Evolutionary conservation across 768 basidiomycete genomes (phyloP).

Genomic region (Galerina sulciceps): DNA sequence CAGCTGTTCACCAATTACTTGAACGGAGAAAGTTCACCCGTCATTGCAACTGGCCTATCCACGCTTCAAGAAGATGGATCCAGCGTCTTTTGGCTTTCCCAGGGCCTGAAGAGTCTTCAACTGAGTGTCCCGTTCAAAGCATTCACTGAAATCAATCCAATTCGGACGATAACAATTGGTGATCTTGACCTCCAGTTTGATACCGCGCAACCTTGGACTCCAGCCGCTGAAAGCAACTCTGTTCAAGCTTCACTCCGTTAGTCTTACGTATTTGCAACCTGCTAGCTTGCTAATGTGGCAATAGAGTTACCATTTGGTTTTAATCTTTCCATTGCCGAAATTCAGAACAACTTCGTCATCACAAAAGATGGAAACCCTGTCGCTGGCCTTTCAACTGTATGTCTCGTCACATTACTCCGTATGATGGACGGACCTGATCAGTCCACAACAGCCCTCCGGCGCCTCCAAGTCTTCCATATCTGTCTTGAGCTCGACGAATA

Average conservation of each 20-base stretch:
- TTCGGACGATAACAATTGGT: constrained; percentile 66
- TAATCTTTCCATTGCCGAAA: constrained; percentile 56
- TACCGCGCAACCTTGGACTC: constrained; percentile 56
- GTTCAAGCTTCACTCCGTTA: constrained; percentile 62
- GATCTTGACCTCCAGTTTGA: constrained; percentile 62
- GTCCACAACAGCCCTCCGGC: constrained; percentile 51
- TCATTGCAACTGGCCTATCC: constrained; percentile 63
- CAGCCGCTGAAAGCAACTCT: constrained; percentile 58
- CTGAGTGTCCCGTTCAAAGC: constrained; percentile 67
- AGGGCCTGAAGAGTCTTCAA: constrained; percentile 58
- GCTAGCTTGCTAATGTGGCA: background rate
- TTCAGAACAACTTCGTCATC: constrained; percentile 70
- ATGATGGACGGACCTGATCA: background rate
- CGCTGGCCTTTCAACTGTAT: constrained; percentile 64
- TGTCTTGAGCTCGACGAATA: constrained; percentile 56
- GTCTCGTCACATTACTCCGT: background rate
- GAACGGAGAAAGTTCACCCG: constrained; percentile 61
- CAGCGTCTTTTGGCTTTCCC: constrained; percentile 67
- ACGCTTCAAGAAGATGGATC: constrained; percentile 61
- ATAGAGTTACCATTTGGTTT: constrained; percentile 77
- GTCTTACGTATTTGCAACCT: constrained; percentile 15
- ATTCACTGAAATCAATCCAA: constrained; percentile 58
- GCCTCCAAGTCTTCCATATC: constrained; percentile 65
- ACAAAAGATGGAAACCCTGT: constrained; percentile 53
- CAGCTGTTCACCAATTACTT: constrained; percentile 73